These are phyloP conservation scores for Effrenium voratum DNA, from an alignment of 73 alveolate species.

Conservation along the genomic window DNA sequence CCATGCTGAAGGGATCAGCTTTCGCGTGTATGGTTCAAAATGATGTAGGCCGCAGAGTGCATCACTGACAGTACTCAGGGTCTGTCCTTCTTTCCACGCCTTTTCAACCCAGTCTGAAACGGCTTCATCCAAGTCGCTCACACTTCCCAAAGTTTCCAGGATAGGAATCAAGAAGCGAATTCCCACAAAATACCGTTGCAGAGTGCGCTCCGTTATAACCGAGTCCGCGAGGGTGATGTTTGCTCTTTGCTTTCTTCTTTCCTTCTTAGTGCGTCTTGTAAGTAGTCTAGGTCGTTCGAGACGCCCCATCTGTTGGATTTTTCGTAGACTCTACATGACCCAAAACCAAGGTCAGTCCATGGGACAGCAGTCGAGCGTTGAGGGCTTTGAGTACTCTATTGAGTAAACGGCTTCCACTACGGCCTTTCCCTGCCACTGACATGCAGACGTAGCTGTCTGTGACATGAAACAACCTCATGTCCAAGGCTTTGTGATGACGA, in stretches of 20 bases:
- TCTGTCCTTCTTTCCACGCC: background rate
- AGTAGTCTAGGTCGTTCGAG: background rate
- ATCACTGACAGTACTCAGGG: background rate
- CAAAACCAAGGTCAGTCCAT: background rate
- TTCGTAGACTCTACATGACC: constrained; percentile 12
- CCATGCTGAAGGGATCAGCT: background rate
- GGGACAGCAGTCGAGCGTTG: background rate
- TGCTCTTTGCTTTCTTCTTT: background rate
- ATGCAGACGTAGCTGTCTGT: constrained; percentile 6
- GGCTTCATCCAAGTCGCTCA: background rate
- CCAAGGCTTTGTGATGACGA: background rate
- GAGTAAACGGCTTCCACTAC: background rate
- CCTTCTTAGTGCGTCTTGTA: background rate
- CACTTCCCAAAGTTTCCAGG: background rate
- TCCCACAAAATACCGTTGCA: background rate
- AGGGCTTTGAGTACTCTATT: background rate
- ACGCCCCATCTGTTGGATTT: constrained; percentile 29
- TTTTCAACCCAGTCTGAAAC: background rate
- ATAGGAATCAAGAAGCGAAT: background rate
- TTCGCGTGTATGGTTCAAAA: background rate
- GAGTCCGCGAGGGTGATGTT: background rate
- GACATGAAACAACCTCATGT: background rate
- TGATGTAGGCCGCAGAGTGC: background rate
- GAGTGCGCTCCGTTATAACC: background rate
- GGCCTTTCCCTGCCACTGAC: background rate